Base-by-base conservation (phyloP, 2,329 filamentous ascomycete genomes). In the Sporothrix variecibatus region DNA sequence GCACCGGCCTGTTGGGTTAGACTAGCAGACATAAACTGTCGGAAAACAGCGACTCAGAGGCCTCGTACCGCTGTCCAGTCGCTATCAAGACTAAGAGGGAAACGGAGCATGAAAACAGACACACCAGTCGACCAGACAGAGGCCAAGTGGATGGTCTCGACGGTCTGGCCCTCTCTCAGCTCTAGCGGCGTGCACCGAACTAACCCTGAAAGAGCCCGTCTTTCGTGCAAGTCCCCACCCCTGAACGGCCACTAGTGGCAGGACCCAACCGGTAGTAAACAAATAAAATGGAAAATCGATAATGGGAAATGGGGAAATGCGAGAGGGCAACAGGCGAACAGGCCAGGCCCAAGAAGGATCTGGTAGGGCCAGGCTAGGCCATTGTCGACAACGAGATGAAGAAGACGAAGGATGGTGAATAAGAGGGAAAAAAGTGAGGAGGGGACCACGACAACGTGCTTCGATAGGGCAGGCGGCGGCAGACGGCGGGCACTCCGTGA, bases 221-320 rank as follows among this genome's bases (percentile, higher is more conserved):
- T 49, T 49, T 11, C 64, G 40, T 68, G n/a, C 58, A 38, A 38
- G 58, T 62, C 58, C 2, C 60, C 60, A 43, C n/a, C 60, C 60
- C 60, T 34, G 58, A 65, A 65, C 60, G 60, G 60, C 34, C 60
- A 26, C 60, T 65, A 65, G 60, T 64, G 31, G 34, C 7, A 64
- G 60, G 31, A 31, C 31, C 60, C 34, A 26, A 43, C 34, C 34
- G 60, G 60, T 64, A 38, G 60, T 65, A 65, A 43, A 43, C n/a
- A 67, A 67, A 67, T 31, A 11, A 67, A 67, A 49, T 46, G 23
- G 64, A 53, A 38, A 38, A 69, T 34, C 38, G 62, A 67, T 17
- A 67, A 28, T 15, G 38, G 38, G 23, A 67, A 49, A 49, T 46
- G 62, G 62, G 62, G 20, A 65, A 65, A 40, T 40, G 60, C 60